A percentile compares a stretch with the other conserved stretches of the same genome.
Evolutionary conservation across 2,329 filamentous ascomycete species (phyloP).

Genomic region (Ophiostoma quercus): DNA sequence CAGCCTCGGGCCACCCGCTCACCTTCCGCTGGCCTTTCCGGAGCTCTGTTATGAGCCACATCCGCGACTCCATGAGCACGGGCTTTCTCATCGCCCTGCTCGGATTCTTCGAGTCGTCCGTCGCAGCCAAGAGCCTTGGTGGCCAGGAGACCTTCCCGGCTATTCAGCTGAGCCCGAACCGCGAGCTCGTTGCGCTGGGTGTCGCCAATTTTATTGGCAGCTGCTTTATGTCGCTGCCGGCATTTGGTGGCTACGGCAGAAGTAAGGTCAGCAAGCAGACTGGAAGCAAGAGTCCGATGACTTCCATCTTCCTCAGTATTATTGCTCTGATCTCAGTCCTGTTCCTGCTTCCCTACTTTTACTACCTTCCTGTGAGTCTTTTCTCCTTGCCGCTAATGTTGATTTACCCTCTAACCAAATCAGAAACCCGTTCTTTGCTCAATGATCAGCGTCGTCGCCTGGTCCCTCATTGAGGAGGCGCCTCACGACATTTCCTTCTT

Average conservation of each 20-base stretch:
- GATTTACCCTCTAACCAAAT: not conserved
- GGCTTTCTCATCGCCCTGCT: constrained; percentile 89
- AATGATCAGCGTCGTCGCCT: constrained; percentile 94
- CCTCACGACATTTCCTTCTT: constrained; percentile 92
- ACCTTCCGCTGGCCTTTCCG: constrained; percentile 83
- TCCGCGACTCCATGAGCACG: constrained; percentile 80
- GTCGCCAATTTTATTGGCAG: constrained; percentile 86
- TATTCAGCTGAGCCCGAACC: constrained; percentile 81
- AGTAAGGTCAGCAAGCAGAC: constrained; percentile 94
- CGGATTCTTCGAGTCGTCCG: constrained; percentile 97
- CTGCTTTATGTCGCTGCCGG: constrained; percentile 86
- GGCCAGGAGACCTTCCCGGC: constrained; percentile 65
- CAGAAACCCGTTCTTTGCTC: constrained; percentile 82
- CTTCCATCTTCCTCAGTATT: constrained; percentile 76
- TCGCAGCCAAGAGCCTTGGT: constrained; percentile 86
- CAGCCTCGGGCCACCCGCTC: constrained; percentile 66
- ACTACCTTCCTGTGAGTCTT: constrained; percentile 73
- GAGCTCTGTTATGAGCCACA: constrained; percentile 68
- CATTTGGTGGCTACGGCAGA: constrained; percentile 91
- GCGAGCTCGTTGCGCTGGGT: constrained; percentile 87
- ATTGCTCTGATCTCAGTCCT: constrained; percentile 77
- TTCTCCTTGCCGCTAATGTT: constrained; percentile 35
- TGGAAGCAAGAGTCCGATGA: constrained; percentile 89
- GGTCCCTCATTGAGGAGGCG: constrained; percentile 89
- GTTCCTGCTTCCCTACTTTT: constrained; percentile 84